Evolutionary conservation across 371 early-diverging fungal genomes (phyloP).

Genomic region (Mortierella sp.): DNA sequence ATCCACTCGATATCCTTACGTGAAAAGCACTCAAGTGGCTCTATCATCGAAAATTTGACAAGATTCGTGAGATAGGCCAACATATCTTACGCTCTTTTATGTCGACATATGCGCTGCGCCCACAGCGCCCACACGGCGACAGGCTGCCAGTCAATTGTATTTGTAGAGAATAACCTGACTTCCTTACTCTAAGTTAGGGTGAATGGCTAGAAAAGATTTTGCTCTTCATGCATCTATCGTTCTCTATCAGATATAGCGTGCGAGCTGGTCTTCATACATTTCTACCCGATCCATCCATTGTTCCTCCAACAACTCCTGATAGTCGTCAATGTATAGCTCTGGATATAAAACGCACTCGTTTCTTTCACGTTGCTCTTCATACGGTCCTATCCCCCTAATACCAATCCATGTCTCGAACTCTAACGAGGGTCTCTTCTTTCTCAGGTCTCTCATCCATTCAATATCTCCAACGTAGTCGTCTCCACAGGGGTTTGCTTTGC

Average conservation of each 20-base stretch:
- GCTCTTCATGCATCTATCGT: too few species aligned
- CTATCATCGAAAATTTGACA: neutral
- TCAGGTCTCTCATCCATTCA: neutral
- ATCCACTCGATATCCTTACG: neutral
- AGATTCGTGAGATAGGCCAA: neutral
- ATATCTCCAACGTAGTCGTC: neutral
- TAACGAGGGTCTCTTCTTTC: neutral
- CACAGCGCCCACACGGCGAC: neutral
- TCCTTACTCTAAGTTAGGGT: neutral
- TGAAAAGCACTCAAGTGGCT: neutral
- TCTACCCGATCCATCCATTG: neutral
- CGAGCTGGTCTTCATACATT: neutral
- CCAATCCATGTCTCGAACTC: neutral
- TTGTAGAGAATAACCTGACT: neutral
- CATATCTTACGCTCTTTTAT: neutral
- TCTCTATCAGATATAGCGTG: neutral
- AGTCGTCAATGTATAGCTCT: too few species aligned
- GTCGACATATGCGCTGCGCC: neutral
- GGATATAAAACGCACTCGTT: neutral
- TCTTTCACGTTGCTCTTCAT: neutral
- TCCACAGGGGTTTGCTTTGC: neutral
- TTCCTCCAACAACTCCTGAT: neutral
- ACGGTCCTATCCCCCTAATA: neutral
- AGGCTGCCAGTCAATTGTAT: too few species aligned
- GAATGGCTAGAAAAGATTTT: too few species aligned